A percentile compares a stretch with the other conserved stretches of the same genome.
Conservation (phyloP, 768 basidiomycete species). For the Grammothele lineata region DNA sequence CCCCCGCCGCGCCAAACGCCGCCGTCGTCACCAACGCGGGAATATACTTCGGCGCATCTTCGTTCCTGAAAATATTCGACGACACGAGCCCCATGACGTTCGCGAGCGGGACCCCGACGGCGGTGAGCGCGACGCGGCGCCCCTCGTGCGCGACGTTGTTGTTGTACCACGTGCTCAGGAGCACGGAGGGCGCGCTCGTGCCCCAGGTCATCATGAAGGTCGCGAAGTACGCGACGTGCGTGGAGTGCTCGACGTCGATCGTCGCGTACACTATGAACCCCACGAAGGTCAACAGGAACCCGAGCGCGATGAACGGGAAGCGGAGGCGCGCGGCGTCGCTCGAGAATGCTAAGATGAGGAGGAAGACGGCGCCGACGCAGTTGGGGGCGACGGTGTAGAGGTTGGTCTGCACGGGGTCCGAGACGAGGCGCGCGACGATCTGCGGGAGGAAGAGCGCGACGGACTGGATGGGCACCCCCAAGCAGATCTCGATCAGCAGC, state of each 20-base stretch:
- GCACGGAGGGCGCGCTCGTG: slow-evolving; percentile 1
- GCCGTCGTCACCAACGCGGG: slow-evolving; percentile 3
- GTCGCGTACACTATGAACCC: slow-evolving; percentile 13
- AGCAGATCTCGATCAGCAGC: slow-evolving; percentile 4
- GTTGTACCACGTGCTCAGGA: slow-evolving; percentile 6
- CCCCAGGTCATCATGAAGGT: slow-evolving; percentile 9
- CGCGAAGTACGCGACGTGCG: slow-evolving; percentile 10
- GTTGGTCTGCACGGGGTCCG: slow-evolving; percentile 50
- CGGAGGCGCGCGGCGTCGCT: slow-evolving; percentile 1
- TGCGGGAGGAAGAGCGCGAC: slow-evolving; percentile 5
- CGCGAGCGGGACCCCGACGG: slow-evolving; percentile 3
- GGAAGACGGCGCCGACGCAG: slow-evolving; percentile 22
- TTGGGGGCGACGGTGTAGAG: slow-evolving; percentile 68
- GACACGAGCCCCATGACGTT: slow-evolving; percentile 6
- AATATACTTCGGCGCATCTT: not conserved
- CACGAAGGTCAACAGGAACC: slow-evolving; percentile 8
- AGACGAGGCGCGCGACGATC: slow-evolving; percentile 35
- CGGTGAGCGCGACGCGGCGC: slow-evolving; percentile 2
- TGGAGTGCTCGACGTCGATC: slow-evolving; percentile 4
- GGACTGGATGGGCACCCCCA: slow-evolving; percentile 4
- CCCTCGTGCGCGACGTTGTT: slow-evolving; percentile 8
- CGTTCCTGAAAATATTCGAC: slow-evolving; percentile 2
- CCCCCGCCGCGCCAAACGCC: slow-evolving; percentile 1
- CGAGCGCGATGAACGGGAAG: slow-evolving; percentile 12
- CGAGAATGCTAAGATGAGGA: slow-evolving; percentile 3